Conservation (phyloP, 345 rosid species). For the Brassica juncea region DNA sequence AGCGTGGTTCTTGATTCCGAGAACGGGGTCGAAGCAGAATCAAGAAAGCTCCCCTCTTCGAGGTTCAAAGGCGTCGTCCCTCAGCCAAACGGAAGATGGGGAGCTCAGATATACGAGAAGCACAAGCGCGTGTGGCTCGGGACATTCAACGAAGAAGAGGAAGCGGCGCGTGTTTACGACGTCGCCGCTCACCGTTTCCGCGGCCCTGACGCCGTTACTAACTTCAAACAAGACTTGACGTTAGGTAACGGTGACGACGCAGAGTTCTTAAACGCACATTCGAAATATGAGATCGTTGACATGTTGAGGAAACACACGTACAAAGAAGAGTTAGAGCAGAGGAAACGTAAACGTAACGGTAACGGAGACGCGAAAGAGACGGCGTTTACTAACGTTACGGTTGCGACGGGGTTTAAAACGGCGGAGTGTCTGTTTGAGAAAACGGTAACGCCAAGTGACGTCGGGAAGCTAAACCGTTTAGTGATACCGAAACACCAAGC, state of each 20-base stretch:
- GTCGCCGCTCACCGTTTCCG: slow-evolving; percentile 83
- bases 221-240: slow-evolving; percentile 50
- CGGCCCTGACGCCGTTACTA: slow-evolving; percentile 78
- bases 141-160: slow-evolving; percentile 75
- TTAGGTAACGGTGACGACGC: slow-evolving; percentile 36
- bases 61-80: slow-evolving; percentile 96
- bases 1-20: slow-evolving; percentile 62
- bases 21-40: slow-evolving; percentile 69
- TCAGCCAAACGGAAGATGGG: slow-evolving; percentile 97
- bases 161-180: slow-evolving; percentile 86
- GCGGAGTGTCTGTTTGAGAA: slow-evolving; percentile 82
- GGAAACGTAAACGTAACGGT: slow-evolving; percentile 40
- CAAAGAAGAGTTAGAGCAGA: slow-evolving; percentile 70
- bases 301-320: slow-evolving; percentile 92
- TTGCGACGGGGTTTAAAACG: slow-evolving; percentile 31
- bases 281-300: slow-evolving; percentile 85
- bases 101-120: slow-evolving; percentile 96
- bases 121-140: slow-evolving; percentile 96
- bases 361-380: slow-evolving; percentile 25
- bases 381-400: slow-evolving; percentile 30
- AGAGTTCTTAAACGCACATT: slow-evolving; percentile 64
- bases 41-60: slow-evolving; percentile 80
- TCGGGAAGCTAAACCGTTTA: slow-evolving; percentile 88
- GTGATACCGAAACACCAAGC: slow-evolving; percentile 97
- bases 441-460: slow-evolving; percentile 90